Percentiles rank a stretch among this genome's conserved stretches.
phyloP scores from a whole-genome alignment of 495 filamentous ascomycete genomes.

The Penicillium lividum region DNA sequence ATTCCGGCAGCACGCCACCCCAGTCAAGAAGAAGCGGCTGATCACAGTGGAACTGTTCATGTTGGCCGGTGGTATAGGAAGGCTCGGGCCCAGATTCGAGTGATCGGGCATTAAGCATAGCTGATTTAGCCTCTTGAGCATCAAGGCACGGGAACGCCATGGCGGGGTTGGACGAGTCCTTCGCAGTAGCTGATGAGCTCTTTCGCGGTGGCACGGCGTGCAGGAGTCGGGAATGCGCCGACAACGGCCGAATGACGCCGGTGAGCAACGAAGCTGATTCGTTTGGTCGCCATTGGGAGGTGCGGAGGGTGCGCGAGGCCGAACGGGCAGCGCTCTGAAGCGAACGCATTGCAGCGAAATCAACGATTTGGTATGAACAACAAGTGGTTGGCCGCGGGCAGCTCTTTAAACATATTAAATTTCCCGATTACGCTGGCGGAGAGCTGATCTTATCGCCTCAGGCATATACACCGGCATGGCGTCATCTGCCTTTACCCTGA shows the following conservation, averaged over 20 bases:
- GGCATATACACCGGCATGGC: constrained; percentile 13
- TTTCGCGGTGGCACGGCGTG: constrained; percentile 31
- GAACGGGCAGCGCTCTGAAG: constrained; percentile 25
- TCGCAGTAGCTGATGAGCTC: constrained; percentile 32
- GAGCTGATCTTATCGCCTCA: constrained; percentile 19
- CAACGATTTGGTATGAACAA: neutral
- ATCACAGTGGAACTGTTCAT: constrained; percentile 70
- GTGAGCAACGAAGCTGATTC: constrained; percentile 15
- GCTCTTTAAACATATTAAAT: constrained; percentile 14
- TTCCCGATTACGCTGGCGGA: constrained; percentile 22
- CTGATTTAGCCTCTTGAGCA: constrained; percentile 79
- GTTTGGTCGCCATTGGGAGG: constrained; percentile 20
- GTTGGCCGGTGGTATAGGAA: constrained; percentile 85
- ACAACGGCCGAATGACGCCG: constrained; percentile 24
- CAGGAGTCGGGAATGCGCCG: constrained; percentile 25
- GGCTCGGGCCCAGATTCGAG: constrained; percentile 83
- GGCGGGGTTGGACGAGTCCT: constrained; percentile 76
- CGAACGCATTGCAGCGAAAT: constrained; percentile 25
- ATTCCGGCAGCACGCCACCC: constrained; percentile 84
- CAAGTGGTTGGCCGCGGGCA: constrained; percentile 6
- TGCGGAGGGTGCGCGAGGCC: constrained; percentile 25
- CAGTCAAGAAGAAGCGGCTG: constrained; percentile 86
- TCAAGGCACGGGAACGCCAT: constrained; percentile 96
- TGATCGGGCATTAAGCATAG: constrained; percentile 71
- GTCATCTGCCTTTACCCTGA: constrained; percentile 17